Evolutionary conservation across 805 yeast species (phyloP).

Genomic region (Yamadazyma akitaensis): DNA sequence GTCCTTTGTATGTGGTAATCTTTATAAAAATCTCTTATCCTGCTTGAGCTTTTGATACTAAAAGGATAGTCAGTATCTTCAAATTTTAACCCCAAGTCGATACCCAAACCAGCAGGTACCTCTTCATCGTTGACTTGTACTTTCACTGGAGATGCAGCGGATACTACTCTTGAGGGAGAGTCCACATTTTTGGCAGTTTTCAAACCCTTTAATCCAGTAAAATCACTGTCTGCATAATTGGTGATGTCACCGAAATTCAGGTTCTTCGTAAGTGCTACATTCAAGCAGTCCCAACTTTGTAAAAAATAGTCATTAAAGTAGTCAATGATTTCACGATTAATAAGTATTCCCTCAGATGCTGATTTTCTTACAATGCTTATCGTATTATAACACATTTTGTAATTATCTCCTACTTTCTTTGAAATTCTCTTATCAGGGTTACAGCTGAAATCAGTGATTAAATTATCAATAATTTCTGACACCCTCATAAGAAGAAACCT

Average conservation of each 20-base stretch:
- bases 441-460: slow-evolving; percentile 7
- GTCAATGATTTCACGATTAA: slow-evolving; percentile 22
- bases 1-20: slow-evolving; percentile 6
- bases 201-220: slow-evolving; percentile 18
- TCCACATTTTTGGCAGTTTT: slow-evolving; percentile 12
- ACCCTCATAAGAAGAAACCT: slow-evolving; percentile 44
- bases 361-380: slow-evolving; percentile 33
- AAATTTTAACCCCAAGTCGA: slow-evolving; percentile 29
- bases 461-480: slow-evolving; percentile 10
- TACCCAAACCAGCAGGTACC: slow-evolving; percentile 22
- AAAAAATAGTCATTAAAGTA: slow-evolving; percentile 23
- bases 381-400: slow-evolving; percentile 39
- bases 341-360: slow-evolving; percentile 35
- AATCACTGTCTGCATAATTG: slow-evolving; percentile 6
- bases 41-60: slow-evolving; percentile 29
- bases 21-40: slow-evolving; percentile 22
- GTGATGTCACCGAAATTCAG: slow-evolving; percentile 3
- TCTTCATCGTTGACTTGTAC: background rate
- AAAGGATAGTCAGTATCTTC: slow-evolving; percentile 28
- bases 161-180: slow-evolving; percentile 7
- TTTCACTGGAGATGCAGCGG: slow-evolving; percentile 9
- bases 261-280: slow-evolving; percentile 10
- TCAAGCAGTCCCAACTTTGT: slow-evolving; percentile 26
- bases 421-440: slow-evolving; percentile 17
- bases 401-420: slow-evolving; percentile 27